Conservation (phyloP, 208 protist genomes). For the Naegleria fowleri region DNA sequence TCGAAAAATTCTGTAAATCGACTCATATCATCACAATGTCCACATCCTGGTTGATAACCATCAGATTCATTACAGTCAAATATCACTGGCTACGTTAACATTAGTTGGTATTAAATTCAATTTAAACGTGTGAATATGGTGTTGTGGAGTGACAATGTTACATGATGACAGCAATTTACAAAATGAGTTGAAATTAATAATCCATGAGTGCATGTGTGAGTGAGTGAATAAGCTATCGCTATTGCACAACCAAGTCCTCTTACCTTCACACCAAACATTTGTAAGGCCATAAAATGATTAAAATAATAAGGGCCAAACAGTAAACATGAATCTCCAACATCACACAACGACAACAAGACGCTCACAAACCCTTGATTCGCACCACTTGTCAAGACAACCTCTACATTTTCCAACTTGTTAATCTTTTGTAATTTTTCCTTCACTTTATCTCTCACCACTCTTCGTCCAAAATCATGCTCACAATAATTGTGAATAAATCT, state of each 20-base stretch:
- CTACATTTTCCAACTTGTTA: not conserved
- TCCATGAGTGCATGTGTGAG: no score
- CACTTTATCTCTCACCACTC: not conserved
- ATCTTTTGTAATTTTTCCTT: not conserved
- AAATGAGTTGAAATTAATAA: no score
- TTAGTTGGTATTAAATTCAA: no score
- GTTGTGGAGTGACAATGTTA: no score
- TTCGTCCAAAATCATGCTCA: constrained; percentile 6
- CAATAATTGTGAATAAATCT: not conserved
- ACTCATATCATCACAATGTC: not conserved
- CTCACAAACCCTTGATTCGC: not conserved
- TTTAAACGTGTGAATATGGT: no score
- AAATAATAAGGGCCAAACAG: constrained; percentile 11
- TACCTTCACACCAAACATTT: not conserved
- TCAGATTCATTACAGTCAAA: not conserved
- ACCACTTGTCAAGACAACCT: not conserved
- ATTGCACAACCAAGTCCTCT: no score
- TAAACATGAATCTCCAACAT: not conserved
- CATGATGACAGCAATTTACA: no score
- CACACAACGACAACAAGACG: not conserved
- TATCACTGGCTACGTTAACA: not conserved
- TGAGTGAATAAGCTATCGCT: no score
- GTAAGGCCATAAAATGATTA: constrained; percentile 11
- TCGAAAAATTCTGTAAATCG: not conserved
- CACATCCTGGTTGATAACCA: not conserved